phyloP scores from a whole-genome alignment of 2,329 filamentous ascomycete species.

The Fusarium sp. region DNA sequence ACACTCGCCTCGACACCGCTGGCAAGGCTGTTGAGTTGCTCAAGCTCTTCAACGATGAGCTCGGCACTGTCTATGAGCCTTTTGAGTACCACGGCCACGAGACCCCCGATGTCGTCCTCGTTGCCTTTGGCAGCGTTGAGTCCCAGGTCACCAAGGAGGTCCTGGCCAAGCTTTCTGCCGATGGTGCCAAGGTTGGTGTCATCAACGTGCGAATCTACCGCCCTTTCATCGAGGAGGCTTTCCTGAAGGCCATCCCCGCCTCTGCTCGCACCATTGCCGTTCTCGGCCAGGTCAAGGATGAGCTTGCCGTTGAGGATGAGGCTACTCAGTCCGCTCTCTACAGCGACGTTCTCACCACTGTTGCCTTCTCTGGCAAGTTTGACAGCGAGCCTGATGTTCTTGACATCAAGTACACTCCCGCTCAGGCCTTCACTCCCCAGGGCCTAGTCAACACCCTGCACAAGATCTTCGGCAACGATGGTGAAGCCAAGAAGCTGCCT shows the following conservation, averaged over 20 bases:
- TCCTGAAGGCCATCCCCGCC: slow-evolving; percentile 82
- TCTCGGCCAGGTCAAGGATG: slow-evolving; percentile 86
- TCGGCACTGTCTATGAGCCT: slow-evolving; percentile 90
- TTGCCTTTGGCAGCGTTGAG: slow-evolving; percentile 94
- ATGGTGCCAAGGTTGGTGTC: slow-evolving; percentile 84
- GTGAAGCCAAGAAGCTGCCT: slow-evolving; percentile 53
- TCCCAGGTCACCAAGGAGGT: slow-evolving; percentile 87
- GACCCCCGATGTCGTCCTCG: slow-evolving; percentile 82
- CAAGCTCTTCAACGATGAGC: slow-evolving; percentile 84
- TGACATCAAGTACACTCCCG: slow-evolving; percentile 91
- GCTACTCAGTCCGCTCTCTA: slow-evolving; percentile 88
- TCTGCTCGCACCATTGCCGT: slow-evolving; percentile 83
- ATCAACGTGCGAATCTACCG: slow-evolving; percentile 94
- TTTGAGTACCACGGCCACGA: slow-evolving; percentile 95
- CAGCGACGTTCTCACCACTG: slow-evolving; percentile 87
- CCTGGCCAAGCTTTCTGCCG: slow-evolving; percentile 75
- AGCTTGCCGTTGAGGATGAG: slow-evolving; percentile 77
- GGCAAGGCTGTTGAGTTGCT: slow-evolving; percentile 79
- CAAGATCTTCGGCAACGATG: slow-evolving; percentile 67
- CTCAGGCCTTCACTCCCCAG: slow-evolving; percentile 67
- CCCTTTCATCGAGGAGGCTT: slow-evolving; percentile 94
- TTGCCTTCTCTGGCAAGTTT: slow-evolving; percentile 81
- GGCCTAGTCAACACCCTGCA: slow-evolving; percentile 64
- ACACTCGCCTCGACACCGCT: slow-evolving; percentile 78
- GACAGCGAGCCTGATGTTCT: slow-evolving; percentile 72